These are phyloP conservation scores for Phaeosphaeriaceae sp. DNA, from an alignment of 2,329 filamentous ascomycete species.

Conservation along the genomic window DNA sequence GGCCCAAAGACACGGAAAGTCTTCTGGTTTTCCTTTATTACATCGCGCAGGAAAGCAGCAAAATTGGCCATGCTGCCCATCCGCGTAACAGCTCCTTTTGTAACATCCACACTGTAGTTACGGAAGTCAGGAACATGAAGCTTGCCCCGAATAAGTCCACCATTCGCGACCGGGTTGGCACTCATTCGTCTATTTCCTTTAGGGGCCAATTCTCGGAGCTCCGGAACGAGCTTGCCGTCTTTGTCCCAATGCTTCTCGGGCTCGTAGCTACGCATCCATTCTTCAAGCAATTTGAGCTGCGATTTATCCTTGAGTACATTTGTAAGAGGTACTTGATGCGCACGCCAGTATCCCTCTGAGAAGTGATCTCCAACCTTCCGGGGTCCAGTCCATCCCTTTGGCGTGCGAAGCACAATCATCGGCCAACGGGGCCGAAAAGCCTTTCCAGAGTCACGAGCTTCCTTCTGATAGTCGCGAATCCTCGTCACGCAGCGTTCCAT, in stretches of 20 bases:
- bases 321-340: conserved; percentile 78
- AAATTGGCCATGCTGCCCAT: conserved; percentile 74
- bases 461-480: conserved; percentile 72
- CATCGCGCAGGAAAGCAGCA: conserved; percentile 69
- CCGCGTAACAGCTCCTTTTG: conserved; percentile 63
- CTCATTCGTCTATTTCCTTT: conserved; percentile 73
- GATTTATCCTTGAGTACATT: conserved; percentile 69
- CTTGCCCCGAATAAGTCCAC: conserved; percentile 70
- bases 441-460: conserved; percentile 73
- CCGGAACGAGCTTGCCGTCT: conserved; percentile 66
- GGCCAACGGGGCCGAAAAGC: conserved; percentile 76
- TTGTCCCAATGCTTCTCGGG: conserved; percentile 73
- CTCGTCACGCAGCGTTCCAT: conserved; percentile 74
- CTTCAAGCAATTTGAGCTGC: conserved; percentile 72
- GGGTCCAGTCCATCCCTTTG: conserved; percentile 81
- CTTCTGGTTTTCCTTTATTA: conserved; percentile 67
- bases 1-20: conserved; percentile 80
- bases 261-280: conserved; percentile 79
- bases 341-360: conserved; percentile 77
- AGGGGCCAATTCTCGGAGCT: conserved; percentile 70
- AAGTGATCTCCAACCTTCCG: conserved; percentile 73
- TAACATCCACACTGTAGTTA: conserved; percentile 68
- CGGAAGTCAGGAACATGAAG: conserved; percentile 74
- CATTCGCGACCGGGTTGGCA: conserved; percentile 77
- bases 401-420: conserved; percentile 77